Conservation (phyloP, 176 grass and related monocot species). For the Carex pumila region DNA sequence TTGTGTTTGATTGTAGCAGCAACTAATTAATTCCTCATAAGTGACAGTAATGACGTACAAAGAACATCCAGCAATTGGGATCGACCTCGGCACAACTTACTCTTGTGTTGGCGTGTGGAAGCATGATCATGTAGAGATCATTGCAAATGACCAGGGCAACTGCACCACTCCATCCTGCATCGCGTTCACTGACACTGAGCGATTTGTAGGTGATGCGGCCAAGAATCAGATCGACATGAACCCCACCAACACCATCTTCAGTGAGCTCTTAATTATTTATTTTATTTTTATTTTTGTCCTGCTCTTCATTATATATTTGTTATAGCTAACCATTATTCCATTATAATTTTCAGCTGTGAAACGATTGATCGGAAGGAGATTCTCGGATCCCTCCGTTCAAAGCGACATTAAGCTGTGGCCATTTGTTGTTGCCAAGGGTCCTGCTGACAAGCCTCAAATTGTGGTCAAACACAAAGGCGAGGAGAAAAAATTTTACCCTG, state of each 20-base stretch:
- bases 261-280: neutral
- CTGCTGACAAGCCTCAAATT: neutral
- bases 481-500: slow-evolving; percentile 7
- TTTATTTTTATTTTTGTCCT: neutral
- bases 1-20: too few relatives aligned
- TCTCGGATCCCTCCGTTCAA: slow-evolving; percentile 12
- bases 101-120: neutral
- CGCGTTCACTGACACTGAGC: neutral
- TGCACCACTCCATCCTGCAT: neutral
- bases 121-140: neutral
- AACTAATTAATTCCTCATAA: too few relatives aligned
- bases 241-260: slow-evolving; percentile 1
- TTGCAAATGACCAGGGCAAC: neutral
- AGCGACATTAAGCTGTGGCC: neutral
- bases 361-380: slow-evolving; percentile 16
- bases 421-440: neutral
- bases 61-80: neutral
- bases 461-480: neutral
- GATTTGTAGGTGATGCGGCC: neutral
- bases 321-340: neutral
- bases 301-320: neutral
- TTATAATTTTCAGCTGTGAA: neutral
- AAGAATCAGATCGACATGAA: slow-evolving; percentile 15
- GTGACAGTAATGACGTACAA: too few relatives aligned
- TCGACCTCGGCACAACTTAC: neutral